Conservation (phyloP, 2,329 filamentous ascomycete genomes). For the Aureobasidium sp. region DNA sequence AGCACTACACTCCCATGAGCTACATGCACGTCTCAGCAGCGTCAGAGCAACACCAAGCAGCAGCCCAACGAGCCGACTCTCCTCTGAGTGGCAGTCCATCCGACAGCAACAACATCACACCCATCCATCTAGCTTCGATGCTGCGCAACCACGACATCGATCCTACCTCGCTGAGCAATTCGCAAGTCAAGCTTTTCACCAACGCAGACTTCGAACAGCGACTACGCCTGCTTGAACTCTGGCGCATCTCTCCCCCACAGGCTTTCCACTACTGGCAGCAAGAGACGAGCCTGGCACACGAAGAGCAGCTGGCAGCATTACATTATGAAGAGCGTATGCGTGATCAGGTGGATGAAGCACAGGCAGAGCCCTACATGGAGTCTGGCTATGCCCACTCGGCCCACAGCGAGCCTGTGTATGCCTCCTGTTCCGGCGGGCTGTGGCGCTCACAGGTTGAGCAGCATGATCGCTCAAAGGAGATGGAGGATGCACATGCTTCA, state of each 20-base stretch:
- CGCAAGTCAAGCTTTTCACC: conserved; percentile 71
- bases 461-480: conserved; percentile 28
- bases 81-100: background rate
- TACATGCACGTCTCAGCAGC: conserved; percentile 45
- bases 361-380: conserved; percentile 8
- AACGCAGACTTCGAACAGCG: conserved; percentile 65
- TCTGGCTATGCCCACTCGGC: background rate
- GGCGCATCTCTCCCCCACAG: conserved; percentile 69
- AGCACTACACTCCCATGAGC: conserved; percentile 69
- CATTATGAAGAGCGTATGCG: conserved; percentile 48
- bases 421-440: conserved; percentile 8
- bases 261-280: conserved; percentile 34
- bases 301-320: conserved; percentile 48
- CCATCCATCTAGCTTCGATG: conserved; percentile 40
- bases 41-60: conserved; percentile 25
- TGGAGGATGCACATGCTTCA: conserved; percentile 62
- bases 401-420: conserved; percentile 9
- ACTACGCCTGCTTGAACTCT: conserved; percentile 69
- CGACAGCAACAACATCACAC: conserved; percentile 37
- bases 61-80: conserved; percentile 15
- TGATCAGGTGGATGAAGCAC: background rate
- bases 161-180: conserved; percentile 57
- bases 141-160: conserved; percentile 62
- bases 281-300: conserved; percentile 44
- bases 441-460: conserved; percentile 2